Evolutionary conservation across 768 basidiomycete species (phyloP), one percentile per base, ranked within the genome.

Genomic region (Mycena olivaceomarginata): DNA sequence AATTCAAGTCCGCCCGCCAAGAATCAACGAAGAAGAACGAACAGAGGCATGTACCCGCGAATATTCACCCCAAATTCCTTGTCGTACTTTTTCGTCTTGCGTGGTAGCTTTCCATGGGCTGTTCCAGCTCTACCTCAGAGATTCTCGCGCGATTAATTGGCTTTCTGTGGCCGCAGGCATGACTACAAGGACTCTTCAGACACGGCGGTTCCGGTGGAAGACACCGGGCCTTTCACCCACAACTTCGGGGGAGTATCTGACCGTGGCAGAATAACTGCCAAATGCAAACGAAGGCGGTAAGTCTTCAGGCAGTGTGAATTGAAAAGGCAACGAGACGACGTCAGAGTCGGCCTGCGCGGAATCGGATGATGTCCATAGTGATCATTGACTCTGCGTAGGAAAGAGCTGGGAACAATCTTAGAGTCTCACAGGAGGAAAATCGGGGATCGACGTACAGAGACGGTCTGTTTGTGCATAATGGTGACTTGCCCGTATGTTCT

Each of bases 51-150:
- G 10, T 15, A 51, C 65, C n/a, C 48, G 45, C 31, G 65, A 48
- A 20, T 72, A 77, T 9, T 72, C 76, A 31, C 71, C 76, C 76
- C 70, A 72, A 4, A 77, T 43, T 37, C 66, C 71, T 25, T 56
- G 53, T 20, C 76, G 22, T 16, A 77, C 13, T 40, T 69, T 73
- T n/a, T 45, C 41, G 11, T 70, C 37, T 18, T 31, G 45, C 4
- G 25, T 56, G 51, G 43, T 22, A 7, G 43, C 53, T 5, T 25
- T 64, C 74, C 74, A 75, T 20, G 37, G 40, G 6, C 74, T 68
- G 0, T n/a, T 20, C 75, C 75, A 76, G 37, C 75, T 65, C 37
- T 76, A 70, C 10, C 43, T 40, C 64, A 76, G 43, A 22, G 31
- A 37, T 62, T 76, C 75, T n/a, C 40, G 51, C 13, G 20, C 40